Evolutionary conservation across 306 rosid genomes (phyloP).

Genomic region (Cicer judaicum): DNA sequence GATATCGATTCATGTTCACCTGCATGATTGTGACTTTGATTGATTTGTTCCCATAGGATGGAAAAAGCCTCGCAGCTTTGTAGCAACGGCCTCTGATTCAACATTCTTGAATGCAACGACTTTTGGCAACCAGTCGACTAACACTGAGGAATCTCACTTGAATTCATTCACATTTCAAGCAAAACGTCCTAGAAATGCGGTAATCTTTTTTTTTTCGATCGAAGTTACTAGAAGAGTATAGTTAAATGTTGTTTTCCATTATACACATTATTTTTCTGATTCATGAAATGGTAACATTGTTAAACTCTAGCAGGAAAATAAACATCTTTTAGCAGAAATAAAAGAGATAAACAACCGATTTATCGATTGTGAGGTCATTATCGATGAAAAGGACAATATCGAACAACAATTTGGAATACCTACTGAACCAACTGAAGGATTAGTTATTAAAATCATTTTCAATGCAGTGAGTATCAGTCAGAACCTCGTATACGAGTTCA

Average conservation of each 20-base stretch:
- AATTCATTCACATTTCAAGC: conserved; percentile 6
- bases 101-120: conserved; percentile 3
- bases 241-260: too few relatives aligned
- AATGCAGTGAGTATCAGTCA: conserved; percentile 39
- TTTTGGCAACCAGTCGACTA: conserved; percentile 27
- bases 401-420: conserved; percentile 34
- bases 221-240: conserved; percentile 3
- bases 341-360: conserved; percentile 46
- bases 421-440: conserved; percentile 38
- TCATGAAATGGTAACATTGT: neutral
- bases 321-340: conserved; percentile 48
- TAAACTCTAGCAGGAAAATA: conserved; percentile 45
- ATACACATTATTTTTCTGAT: neutral
- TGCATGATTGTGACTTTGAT: conserved; percentile 1
- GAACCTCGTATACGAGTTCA: conserved; percentile 2
- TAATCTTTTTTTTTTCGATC: conserved; percentile 22
- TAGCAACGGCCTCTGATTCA: conserved; percentile 21
- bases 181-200: conserved; percentile 39
- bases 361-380: conserved; percentile 47
- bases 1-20: conserved; percentile 15
- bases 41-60: conserved; percentile 14
- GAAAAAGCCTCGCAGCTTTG: conserved; percentile 20
- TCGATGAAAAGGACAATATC: conserved; percentile 39
- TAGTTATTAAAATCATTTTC: conserved; percentile 41
- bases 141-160: conserved; percentile 13